Percentiles rank a stretch among this genome's conserved stretches.
These are phyloP conservation scores for Abrus pulchellus DNA, from an alignment of 306 rosid species.

Conservation along the genomic window DNA sequence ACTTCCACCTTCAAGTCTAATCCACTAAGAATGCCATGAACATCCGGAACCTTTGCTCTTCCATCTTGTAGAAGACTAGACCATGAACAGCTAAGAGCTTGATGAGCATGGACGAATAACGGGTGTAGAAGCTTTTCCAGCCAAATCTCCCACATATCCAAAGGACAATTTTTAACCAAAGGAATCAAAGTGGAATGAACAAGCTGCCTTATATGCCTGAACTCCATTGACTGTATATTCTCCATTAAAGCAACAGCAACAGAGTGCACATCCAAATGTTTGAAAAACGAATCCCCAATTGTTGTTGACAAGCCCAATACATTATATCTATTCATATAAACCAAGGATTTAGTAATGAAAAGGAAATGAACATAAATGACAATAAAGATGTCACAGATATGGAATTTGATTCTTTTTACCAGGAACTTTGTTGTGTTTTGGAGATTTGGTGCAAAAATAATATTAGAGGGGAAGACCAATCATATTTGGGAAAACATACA, in stretches of 20 bases:
- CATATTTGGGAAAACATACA: neutral
- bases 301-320: constrained; percentile 93
- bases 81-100: constrained; percentile 85
- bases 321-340: constrained; percentile 71
- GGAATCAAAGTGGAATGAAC: constrained; percentile 88
- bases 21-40: constrained; percentile 69
- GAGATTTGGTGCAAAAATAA: constrained; percentile 32
- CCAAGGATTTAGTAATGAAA: constrained; percentile 40
- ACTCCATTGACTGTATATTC: constrained; percentile 95
- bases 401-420: constrained; percentile 38
- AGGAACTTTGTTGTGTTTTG: constrained; percentile 32
- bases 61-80: constrained; percentile 87
- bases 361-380: constrained; percentile 31
- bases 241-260: constrained; percentile 82
- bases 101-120: constrained; percentile 75
- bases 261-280: constrained; percentile 70
- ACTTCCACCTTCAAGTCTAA: constrained; percentile 93
- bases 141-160: constrained; percentile 90
- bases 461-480: constrained; percentile 16
- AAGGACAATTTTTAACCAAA: constrained; percentile 82
- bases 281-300: constrained; percentile 84
- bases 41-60: constrained; percentile 93
- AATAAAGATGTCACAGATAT: constrained; percentile 35
- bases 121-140: constrained; percentile 89
- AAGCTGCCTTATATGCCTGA: constrained; percentile 93